Evolutionary conservation across 208 protist genomes (phyloP).

Genomic region (Crithidia thermophila): DNA sequence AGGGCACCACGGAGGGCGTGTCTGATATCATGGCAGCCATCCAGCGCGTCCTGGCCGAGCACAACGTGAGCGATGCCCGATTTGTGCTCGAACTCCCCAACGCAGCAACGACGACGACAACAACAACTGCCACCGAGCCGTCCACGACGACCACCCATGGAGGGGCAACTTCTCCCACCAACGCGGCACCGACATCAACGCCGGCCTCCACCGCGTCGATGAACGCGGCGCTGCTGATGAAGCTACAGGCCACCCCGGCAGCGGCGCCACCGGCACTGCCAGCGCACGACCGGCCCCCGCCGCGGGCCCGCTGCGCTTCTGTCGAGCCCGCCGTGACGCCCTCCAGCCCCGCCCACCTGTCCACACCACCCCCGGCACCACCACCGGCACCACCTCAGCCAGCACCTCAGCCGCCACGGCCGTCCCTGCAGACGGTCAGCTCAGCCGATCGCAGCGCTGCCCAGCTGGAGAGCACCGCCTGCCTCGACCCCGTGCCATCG

Average conservation of each 20-base stretch:
- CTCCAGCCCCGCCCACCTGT: background rate
- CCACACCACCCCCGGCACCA: background rate
- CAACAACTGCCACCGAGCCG: background rate
- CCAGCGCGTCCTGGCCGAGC: slow-evolving; percentile 48
- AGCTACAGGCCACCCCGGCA: slow-evolving; percentile 1
- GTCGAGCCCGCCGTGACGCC: background rate
- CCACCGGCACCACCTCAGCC: background rate
- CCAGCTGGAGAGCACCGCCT: background rate
- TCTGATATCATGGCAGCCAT: slow-evolving; percentile 47
- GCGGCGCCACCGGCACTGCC: slow-evolving; percentile 9
- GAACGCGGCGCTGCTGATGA: background rate
- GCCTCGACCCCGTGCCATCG: too few relatives aligned
- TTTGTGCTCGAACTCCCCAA: slow-evolving; percentile 48
- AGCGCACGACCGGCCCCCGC: slow-evolving; percentile 17
- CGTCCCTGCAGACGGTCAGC: background rate
- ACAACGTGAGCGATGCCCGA: slow-evolving; percentile 48
- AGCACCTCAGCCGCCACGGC: background rate
- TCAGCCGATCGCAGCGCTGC: background rate
- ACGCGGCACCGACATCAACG: too few relatives aligned
- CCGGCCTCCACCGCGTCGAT: too few relatives aligned
- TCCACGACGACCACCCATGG: background rate
- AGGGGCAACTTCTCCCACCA: too few relatives aligned
- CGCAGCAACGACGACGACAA: background rate
- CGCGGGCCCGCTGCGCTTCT: slow-evolving; percentile 22
- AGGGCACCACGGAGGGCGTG: slow-evolving; percentile 2